These are phyloP conservation scores for Colletotrichum camelliae DNA, from an alignment of 2,329 filamentous ascomycete genomes.

Conservation along the genomic window DNA sequence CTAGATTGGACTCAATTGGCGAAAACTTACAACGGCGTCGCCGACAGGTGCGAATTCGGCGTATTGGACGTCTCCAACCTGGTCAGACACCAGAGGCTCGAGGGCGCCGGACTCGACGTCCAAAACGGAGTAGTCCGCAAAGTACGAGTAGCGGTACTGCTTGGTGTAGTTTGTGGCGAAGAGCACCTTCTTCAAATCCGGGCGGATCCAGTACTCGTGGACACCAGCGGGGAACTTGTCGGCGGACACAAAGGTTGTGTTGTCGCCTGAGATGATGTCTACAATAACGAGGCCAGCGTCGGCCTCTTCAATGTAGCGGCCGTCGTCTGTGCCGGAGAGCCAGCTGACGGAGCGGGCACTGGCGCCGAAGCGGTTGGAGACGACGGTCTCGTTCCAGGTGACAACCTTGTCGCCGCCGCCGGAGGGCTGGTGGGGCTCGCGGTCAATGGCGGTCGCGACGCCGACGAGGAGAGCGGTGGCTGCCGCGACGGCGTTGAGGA, in stretches of 20 bases:
- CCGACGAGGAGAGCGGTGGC: slow-evolving; percentile 12
- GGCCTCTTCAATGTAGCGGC: slow-evolving; percentile 61
- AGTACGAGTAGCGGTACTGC: slow-evolving; percentile 72
- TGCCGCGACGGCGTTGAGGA: slow-evolving; percentile 3
- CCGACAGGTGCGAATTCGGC: slow-evolving; percentile 65
- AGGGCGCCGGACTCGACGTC: slow-evolving; percentile 63
- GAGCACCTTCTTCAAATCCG: slow-evolving; percentile 63
- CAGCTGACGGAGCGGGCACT: slow-evolving; percentile 57
- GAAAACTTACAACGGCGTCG: slow-evolving; percentile 48
- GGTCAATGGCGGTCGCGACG: slow-evolving; percentile 44
- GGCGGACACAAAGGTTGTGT: slow-evolving; percentile 61
- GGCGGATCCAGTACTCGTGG: slow-evolving; percentile 65
- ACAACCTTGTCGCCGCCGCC: slow-evolving; percentile 62
- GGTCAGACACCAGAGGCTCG: slow-evolving; percentile 61
- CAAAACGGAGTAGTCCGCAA: slow-evolving; percentile 69
- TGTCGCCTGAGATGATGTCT: slow-evolving; percentile 64
- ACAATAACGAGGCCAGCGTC: slow-evolving; percentile 63
- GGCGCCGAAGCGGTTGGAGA: slow-evolving; percentile 48
- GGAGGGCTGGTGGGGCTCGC: slow-evolving; percentile 58
- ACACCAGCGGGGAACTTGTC: slow-evolving; percentile 61
- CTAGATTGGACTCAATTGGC: not conserved
- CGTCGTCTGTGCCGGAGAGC: slow-evolving; percentile 64
- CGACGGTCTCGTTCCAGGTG: slow-evolving; percentile 65
- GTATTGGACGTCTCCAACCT: slow-evolving; percentile 70
- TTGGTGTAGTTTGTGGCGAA: slow-evolving; percentile 71